Evolutionary conservation across 441 rosid genomes (phyloP).

Genomic region (Iberis amara): DNA sequence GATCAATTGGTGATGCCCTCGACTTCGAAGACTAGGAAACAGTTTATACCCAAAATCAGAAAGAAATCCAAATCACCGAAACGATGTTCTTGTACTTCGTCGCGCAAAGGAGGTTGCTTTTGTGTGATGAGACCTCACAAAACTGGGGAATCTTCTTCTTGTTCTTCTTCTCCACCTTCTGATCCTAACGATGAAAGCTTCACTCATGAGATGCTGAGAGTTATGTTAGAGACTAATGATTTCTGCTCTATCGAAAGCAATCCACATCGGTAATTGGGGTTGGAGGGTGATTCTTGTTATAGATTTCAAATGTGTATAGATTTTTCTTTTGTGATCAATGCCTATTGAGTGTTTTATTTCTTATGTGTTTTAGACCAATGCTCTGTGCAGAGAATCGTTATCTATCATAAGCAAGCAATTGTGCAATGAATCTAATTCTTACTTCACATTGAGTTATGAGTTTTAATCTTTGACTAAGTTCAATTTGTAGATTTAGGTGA

Average conservation of each 20-base stretch:
- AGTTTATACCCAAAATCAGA: conserved; percentile 15
- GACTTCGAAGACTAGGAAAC: conserved; percentile 22
- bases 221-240: conserved; percentile 32
- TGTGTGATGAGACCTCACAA: conserved; percentile 15
- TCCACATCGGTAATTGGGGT: conserved; percentile 22
- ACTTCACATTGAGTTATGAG: neutral
- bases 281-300: neutral
- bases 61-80: conserved; percentile 27
- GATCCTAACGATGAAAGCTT: conserved; percentile 33
- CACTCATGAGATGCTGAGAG: conserved; percentile 31
- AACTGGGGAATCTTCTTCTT: neutral
- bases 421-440: conserved; percentile 19
- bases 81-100: conserved; percentile 15
- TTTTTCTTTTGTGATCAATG: conserved; percentile 1
- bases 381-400: neutral
- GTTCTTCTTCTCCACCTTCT: conserved; percentile 26
- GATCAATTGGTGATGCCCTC: conserved; percentile 20
- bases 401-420: conserved; percentile 4
- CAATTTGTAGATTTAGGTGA: too few species aligned
- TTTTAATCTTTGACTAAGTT: too few species aligned
- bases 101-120: conserved; percentile 31
- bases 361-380: neutral
- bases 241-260: conserved; percentile 28
- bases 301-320: conserved; percentile 29
- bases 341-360: conserved; percentile 5